Conservation (phyloP, 371 early-diverging fungal genomes). For the Mucor irregularis region DNA sequence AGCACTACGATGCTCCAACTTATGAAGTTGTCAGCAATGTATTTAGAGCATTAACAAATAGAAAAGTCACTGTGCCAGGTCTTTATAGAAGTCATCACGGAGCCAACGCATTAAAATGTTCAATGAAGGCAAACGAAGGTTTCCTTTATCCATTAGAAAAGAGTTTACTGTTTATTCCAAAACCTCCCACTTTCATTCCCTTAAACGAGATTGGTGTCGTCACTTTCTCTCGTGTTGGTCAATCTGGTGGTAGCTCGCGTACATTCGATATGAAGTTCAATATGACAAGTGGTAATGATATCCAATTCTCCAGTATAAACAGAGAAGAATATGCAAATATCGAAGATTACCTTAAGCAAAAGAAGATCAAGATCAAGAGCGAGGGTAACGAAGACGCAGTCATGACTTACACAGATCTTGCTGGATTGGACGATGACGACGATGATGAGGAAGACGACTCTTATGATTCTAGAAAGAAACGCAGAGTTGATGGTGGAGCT, state of each 20-base stretch:
- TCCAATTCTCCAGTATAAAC: slow-evolving; percentile 85
- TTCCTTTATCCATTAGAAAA: slow-evolving; percentile 94
- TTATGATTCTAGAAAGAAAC: slow-evolving; percentile 48
- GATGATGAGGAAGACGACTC: slow-evolving; percentile 35
- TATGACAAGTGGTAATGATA: slow-evolving; percentile 77
- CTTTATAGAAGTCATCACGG: slow-evolving; percentile 72
- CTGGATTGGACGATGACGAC: slow-evolving; percentile 60
- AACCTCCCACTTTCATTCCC: slow-evolving; percentile 90
- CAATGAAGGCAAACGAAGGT: slow-evolving; percentile 98
- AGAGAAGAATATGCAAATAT: slow-evolving; percentile 88
- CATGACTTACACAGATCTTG: slow-evolving; percentile 63
- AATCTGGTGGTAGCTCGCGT: slow-evolving; percentile 65
- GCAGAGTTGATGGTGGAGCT: slow-evolving; percentile 38
- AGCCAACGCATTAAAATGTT: slow-evolving; percentile 91
- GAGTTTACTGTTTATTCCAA: slow-evolving; percentile 94
- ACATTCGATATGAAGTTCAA: slow-evolving; percentile 95
- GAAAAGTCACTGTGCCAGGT: slow-evolving; percentile 79
- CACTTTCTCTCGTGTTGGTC: slow-evolving; percentile 87
- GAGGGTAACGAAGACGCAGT: slow-evolving; percentile 67
- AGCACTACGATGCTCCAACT: slow-evolving; percentile 87
- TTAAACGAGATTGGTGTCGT: slow-evolving; percentile 86
- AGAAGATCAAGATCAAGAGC: slow-evolving; percentile 83
- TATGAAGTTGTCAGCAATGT: slow-evolving; percentile 90
- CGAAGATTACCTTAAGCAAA: slow-evolving; percentile 76
- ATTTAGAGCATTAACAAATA: slow-evolving; percentile 84